Base-by-base conservation (phyloP, 164 flowering plant species). In the Macadamia integrifolia region DNA sequence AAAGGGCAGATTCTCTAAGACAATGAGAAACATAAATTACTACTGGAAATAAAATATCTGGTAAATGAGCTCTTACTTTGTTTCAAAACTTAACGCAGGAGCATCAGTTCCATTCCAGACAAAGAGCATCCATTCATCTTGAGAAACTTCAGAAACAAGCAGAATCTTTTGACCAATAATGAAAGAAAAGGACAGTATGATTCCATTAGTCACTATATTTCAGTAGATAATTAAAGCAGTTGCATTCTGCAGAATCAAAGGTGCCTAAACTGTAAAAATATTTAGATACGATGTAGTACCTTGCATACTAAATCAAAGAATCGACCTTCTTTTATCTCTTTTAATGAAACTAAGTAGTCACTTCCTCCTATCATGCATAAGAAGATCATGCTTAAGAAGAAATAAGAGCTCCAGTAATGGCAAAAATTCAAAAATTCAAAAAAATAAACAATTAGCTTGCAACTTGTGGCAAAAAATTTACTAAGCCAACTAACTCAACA, bases 21-120 rank as follows among this genome's bases (percentile, higher is more conserved):
- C 40, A 42, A 2, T 35, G 35, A 44, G 61, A 12, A 52, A 23
- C 32, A 6, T 14, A 2, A 49, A 49, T 14, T 49, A 10, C 6
- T 49, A 49, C 11, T 14, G 15, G 15, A 49, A 49, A 49, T 49
- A 66, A 66, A 15, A 69, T 14, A 5, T 35, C 53, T 10, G 14
- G 59, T 13, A 14, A 30, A 49, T 43, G 29, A 46, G 31, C 58
- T 76, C 86, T 79, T 71, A 88, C 98, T 72, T 82, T 32, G 71
- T 28, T 15, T 68, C 58, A 55, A 87, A 72, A 50, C 42, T 60
- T 62, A 66, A 57, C 31, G 92, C 86, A 55, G 91, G 88, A 69
- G 88, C 55, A 79, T 93, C 97, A 55, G 91, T 93, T 68, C 98
- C 98, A 83, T 93, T 96, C 98, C 98, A 91, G 50, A 91, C 77